Conservation (phyloP, 352 stramenopile species). For the Thalassiosira livingstoniorum region DNA sequence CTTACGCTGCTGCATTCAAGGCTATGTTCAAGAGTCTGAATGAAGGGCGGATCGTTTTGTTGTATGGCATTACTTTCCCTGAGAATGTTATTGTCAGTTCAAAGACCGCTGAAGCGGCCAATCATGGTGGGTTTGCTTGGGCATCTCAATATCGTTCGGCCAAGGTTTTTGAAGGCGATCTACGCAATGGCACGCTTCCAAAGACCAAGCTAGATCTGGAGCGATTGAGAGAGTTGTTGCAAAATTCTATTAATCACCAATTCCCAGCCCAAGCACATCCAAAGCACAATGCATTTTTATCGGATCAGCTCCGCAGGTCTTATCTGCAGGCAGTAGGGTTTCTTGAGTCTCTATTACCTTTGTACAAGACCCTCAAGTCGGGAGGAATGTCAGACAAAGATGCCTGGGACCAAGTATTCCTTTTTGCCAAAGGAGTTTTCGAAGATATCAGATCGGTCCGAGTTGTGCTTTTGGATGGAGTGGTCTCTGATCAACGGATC, state of each 20-base stretch:
- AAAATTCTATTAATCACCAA: slow-evolving; percentile 6
- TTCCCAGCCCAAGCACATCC: background rate
- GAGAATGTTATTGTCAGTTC: slow-evolving; percentile 3
- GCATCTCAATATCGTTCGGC: slow-evolving; percentile 16
- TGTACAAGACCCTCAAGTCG: slow-evolving; percentile 5
- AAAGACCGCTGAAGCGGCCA: background rate
- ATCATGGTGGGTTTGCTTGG: slow-evolving; percentile 13
- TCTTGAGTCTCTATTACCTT: slow-evolving; percentile 21
- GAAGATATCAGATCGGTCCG: slow-evolving; percentile 1
- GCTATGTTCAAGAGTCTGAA: slow-evolving; percentile 6
- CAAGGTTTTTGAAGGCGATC: slow-evolving; percentile 23
- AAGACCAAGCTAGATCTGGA: background rate
- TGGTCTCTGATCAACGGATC: background rate
- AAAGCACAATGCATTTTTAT: slow-evolving; percentile 11
- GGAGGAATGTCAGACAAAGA: slow-evolving; percentile 10
- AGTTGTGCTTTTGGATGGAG: background rate
- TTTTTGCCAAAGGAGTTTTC: slow-evolving; percentile 25
- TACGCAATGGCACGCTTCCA: background rate
- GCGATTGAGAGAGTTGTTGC: slow-evolving; percentile 8
- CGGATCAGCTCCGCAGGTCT: slow-evolving; percentile 8
- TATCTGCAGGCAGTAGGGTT: slow-evolving; percentile 12
- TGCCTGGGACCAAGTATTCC: slow-evolving; percentile 19
- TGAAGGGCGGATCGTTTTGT: slow-evolving; percentile 8
- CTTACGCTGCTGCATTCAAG: slow-evolving; percentile 27
- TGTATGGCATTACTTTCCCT: slow-evolving; percentile 8